Evolutionary conservation across 2,329 filamentous ascomycete genomes (phyloP).

Genomic region (Pseudocercospora pini-densiflorae): DNA sequence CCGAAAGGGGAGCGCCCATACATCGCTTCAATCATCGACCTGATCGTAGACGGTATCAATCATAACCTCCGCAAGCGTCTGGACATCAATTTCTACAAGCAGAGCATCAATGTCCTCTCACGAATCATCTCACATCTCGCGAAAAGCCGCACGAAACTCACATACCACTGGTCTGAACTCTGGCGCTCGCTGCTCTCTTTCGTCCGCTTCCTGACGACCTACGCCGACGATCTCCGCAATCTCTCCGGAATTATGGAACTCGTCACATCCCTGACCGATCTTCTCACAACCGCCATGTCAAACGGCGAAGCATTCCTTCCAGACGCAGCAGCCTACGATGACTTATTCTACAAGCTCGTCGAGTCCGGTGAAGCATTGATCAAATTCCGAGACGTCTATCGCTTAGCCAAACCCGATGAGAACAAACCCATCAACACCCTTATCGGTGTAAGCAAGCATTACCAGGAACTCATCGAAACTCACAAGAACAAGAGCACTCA

Average conservation of each 20-base stretch:
- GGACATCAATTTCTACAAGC: constrained; percentile 72
- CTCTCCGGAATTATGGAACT: constrained; percentile 73
- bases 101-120: constrained; percentile 80
- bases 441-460: constrained; percentile 81
- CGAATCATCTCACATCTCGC: constrained; percentile 84
- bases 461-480: constrained; percentile 77
- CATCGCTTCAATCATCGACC: constrained; percentile 78
- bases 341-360: constrained; percentile 97
- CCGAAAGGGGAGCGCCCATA: constrained; percentile 72
- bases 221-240: constrained; percentile 74
- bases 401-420: constrained; percentile 42
- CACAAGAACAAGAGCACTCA: constrained; percentile 60
- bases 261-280: constrained; percentile 76
- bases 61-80: constrained; percentile 88
- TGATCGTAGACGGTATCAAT: constrained; percentile 87
- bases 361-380: constrained; percentile 82
- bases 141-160: constrained; percentile 76
- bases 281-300: constrained; percentile 82
- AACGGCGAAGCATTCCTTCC: constrained; percentile 90
- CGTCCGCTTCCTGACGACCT: constrained; percentile 87
- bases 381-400: constrained; percentile 81
- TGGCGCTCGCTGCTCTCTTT: constrained; percentile 89
- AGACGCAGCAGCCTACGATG: constrained; percentile 85
- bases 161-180: constrained; percentile 94
- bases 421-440: constrained; percentile 79